These are phyloP conservation scores for Pythium apleroticum DNA, from an alignment of 352 stramenopile genomes.

Conservation along the genomic window DNA sequence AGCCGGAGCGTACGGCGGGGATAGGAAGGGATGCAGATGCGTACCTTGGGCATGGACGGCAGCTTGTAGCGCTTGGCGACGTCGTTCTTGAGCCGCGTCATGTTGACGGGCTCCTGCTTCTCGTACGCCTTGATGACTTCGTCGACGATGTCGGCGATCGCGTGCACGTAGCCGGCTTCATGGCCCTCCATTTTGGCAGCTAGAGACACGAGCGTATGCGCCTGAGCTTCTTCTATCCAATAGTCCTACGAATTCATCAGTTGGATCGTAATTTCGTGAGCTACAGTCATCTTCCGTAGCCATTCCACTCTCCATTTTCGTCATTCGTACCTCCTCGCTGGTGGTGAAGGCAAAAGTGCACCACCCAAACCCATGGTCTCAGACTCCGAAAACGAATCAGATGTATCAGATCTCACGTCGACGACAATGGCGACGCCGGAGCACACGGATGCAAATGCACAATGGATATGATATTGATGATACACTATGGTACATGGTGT, in stretches of 20 bases:
- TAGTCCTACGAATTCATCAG: background rate
- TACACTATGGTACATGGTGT: background rate
- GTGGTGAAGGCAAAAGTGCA: background rate
- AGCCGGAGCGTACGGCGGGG: too few relatives aligned
- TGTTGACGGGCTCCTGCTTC: slow-evolving; percentile 88
- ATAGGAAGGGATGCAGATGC: background rate
- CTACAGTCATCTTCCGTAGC: background rate
- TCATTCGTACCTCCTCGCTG: slow-evolving; percentile 1
- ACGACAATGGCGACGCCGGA: too few relatives aligned
- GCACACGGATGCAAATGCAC: too few relatives aligned
- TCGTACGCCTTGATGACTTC: slow-evolving; percentile 92
- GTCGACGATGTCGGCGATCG: slow-evolving; percentile 91
- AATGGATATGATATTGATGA: background rate
- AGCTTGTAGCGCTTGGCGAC: slow-evolving; percentile 91
- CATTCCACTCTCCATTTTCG: background rate
- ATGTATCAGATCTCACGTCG: background rate
- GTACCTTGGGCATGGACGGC: slow-evolving; percentile 88
- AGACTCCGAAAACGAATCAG: background rate
- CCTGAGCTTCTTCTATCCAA: background rate
- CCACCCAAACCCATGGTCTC: background rate
- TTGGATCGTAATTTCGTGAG: background rate
- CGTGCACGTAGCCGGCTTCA: slow-evolving; percentile 65
- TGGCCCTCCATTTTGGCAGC: slow-evolving; percentile 18
- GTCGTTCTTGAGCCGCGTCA: slow-evolving; percentile 93
- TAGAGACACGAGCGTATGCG: too few relatives aligned